Base-by-base conservation (phyloP, 2,329 filamentous ascomycete genomes). In the Bipolaris oryzae region DNA sequence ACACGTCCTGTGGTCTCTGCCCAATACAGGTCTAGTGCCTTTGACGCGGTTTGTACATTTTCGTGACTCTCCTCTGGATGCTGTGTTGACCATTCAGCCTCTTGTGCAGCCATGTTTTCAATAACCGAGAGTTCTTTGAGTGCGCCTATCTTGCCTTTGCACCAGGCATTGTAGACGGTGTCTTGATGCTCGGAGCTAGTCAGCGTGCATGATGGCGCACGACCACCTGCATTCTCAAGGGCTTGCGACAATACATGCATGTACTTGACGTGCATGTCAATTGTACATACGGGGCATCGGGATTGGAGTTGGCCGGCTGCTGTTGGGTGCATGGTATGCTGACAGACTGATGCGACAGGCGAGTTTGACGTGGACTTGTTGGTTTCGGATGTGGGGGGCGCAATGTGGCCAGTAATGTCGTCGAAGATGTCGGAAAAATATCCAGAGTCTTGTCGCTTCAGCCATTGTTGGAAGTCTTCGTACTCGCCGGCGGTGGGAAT, bases 401-500 rank as follows among this genome's bases (percentile, higher is more conserved):
- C 59, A 45, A 69, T 55, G 42, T 68, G 64, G 16, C 62, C 56
- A 7, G 61, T 54, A 4, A 71, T 62, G 35, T 69, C 67, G 11
- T 66, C 64, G n/a, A 71, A 67, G 2, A 64, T 56, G 41, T 73
- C 70, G 15, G 70, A 72, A 38, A 71, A 69, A 50, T 72, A 72
- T 5, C 70, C 69, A 0, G 70, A 73, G 48, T 72, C 70, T 37
- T 69, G 68, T 31, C 66, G 66, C 39, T 60, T 63, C 11, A 68
- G 58, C 71, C 71, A 73, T 18, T 65, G 58, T 45, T 72, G 68
- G 46, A 72, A 73, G 6, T 69, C 67, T 35, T 69, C 65, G 33
- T 72, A 70, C 42, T 73, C 63, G 33, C 54, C 51, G 9, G 71
- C 71, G 3, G 61, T 67, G 11, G 71, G 70, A 11, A 73, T 58